Evolutionary conservation across 257 asterid species (phyloP).

Genomic region (Petunia axillaris): DNA sequence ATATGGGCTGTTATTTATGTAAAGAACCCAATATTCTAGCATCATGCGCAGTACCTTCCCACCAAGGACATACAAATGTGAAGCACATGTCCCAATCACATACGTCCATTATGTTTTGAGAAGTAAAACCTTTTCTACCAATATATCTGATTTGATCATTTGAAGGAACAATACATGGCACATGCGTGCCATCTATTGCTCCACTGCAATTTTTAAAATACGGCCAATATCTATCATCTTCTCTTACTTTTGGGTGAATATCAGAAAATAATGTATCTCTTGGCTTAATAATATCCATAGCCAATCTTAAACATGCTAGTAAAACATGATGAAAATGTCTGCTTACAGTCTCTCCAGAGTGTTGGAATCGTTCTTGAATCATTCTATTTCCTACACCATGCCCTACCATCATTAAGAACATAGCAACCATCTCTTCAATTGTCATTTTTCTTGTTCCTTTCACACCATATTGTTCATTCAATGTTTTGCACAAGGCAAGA

Average conservation of each 20-base stretch:
- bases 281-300: neutral
- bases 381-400: neutral
- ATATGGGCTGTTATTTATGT: too few relatives aligned
- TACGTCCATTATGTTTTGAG: neutral
- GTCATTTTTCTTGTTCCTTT: neutral
- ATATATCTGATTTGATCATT: neutral
- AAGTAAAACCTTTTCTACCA: neutral
- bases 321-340: neutral
- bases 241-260: neutral
- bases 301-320: neutral
- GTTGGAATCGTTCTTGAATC: neutral
- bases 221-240: neutral
- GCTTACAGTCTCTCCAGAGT: neutral
- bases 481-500: neutral
- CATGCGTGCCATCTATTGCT: conserved; percentile 16
- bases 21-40: too few relatives aligned
- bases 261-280: neutral
- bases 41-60: too few relatives aligned
- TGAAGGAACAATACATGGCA: neutral
- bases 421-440: neutral
- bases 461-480: neutral
- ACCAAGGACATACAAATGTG: too few relatives aligned
- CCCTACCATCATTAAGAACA: neutral
- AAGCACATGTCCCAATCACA: too few relatives aligned
- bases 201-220: conserved; percentile 21